Evolutionary conservation across 441 rosid species (phyloP).

Genomic region (Adansonia rubrostipa): DNA sequence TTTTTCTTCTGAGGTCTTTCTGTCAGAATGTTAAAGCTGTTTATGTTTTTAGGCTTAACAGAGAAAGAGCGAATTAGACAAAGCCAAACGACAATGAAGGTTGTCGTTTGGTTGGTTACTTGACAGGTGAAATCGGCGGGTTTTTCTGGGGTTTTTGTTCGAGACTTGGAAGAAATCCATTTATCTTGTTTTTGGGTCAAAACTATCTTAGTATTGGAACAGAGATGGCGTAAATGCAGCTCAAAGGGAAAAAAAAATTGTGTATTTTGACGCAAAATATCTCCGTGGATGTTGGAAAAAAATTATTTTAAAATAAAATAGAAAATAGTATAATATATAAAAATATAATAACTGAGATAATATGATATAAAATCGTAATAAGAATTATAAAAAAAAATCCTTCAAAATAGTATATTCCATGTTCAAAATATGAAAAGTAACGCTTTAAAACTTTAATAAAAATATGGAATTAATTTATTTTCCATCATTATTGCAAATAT

Average conservation of each 20-base stretch:
- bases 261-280: too few relatives aligned
- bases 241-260: too few relatives aligned
- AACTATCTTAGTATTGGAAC: not conserved
- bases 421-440: too few relatives aligned
- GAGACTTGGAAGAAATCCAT: slow-evolving; percentile 2
- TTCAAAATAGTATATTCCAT: too few relatives aligned
- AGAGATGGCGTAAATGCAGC: not conserved
- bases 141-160: slow-evolving; percentile 4
- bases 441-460: not conserved
- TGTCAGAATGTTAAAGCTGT: slow-evolving; percentile 11
- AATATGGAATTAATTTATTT: not conserved
- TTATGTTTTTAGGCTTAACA: not conserved
- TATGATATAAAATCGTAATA: too few relatives aligned
- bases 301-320: too few relatives aligned
- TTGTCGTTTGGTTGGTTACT: slow-evolving; percentile 13
- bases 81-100: slow-evolving; percentile 12
- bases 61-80: not conserved
- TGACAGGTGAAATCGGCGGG: not conserved
- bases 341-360: too few relatives aligned
- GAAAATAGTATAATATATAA: too few relatives aligned
- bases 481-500: not conserved
- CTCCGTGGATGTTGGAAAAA: too few relatives aligned
- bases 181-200: not conserved
- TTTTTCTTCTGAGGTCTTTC: not conserved
- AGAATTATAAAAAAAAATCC: too few relatives aligned